Base-by-base conservation (phyloP, 768 basidiomycete species). In the Tylopilus vinaceipallidus region DNA sequence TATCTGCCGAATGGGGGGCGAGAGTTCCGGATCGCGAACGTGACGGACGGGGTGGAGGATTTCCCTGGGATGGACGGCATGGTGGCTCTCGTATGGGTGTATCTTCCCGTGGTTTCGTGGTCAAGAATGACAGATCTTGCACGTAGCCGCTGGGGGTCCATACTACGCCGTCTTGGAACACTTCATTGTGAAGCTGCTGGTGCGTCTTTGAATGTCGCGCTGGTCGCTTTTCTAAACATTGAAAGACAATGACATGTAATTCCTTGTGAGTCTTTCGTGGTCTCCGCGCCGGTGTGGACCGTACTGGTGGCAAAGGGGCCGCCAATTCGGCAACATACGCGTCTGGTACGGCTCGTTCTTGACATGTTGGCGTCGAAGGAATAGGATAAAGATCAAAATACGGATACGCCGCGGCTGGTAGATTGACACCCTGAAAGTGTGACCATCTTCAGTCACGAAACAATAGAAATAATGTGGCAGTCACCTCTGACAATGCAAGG, bases 151-250 rank as follows among this genome's bases (percentile, higher is more conserved):
- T 68, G 6, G 69, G 67, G 12, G 68, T 63, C 53, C 57, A 57
- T 11, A 63, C 59, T n/a, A 57, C 32, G 9, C 59, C 63, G 17
- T 60, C 52, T 22, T 57, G 58, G 32, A 72, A 74, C 6, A 74
- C 65, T 23, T 61, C 57, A 2, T 29, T 24, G 41, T 73, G 72
- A 13, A 74, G 64, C 14, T 71, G 62, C n/a, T 45, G 32, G 40
- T 75, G 74, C n/a, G 64, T 66, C 50, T 64, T 74, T 55, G 68
- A 23, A 3, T 20, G 35, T 32, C 38, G 50, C 19, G 30, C 50
- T 2, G 26, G 54, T 32, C 16, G 47, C 27, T 54, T 61, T 30
- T 36, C 55, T 37, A 52, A 40, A n/a, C 7, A 36, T 20, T 30
- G 55, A 47, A 52, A 48, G 36, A 54, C 53, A 12, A 39, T 32